Evolutionary conservation across 352 stramenopile genomes (phyloP).

Genomic region (Globisporangium spinosum): DNA sequence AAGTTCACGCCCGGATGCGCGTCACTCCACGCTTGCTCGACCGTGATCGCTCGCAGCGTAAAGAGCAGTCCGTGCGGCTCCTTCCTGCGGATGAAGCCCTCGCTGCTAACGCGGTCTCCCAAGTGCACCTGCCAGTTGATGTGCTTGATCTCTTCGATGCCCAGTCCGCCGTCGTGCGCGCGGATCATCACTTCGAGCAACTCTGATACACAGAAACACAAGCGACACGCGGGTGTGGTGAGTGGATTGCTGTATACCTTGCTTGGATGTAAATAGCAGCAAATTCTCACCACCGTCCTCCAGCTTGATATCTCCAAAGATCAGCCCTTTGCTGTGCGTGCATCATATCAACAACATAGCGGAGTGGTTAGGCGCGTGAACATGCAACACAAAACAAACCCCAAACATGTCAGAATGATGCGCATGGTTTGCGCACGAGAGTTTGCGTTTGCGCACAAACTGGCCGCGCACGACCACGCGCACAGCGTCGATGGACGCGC

Average conservation of each 20-base stretch:
- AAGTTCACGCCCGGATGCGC: slow-evolving; percentile 48
- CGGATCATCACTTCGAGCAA: slow-evolving; percentile 84
- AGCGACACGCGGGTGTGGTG: neutral
- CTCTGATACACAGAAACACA: slow-evolving; percentile 25
- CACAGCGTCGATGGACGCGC: slow-evolving; percentile 1
- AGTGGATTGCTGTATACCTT: neutral
- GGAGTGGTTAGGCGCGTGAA: neutral
- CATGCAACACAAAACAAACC: neutral
- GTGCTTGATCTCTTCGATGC: slow-evolving; percentile 53
- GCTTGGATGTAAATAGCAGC: neutral
- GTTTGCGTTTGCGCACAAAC: slow-evolving; percentile 76
- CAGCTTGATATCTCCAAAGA: slow-evolving; percentile 80
- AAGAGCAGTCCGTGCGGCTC: slow-evolving; percentile 48
- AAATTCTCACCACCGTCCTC: slow-evolving; percentile 42
- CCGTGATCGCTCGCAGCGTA: slow-evolving; percentile 35
- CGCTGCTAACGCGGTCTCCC: slow-evolving; percentile 51
- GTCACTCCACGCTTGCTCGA: slow-evolving; percentile 62
- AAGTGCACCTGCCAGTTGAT: slow-evolving; percentile 84
- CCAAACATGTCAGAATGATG: neutral
- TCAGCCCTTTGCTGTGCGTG: slow-evolving; percentile 58
- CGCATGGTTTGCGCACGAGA: slow-evolving; percentile 55
- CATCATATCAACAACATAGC: neutral
- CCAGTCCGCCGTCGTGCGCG: slow-evolving; percentile 49
- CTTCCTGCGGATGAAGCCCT: slow-evolving; percentile 46
- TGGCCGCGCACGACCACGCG: slow-evolving; percentile 49